Evolutionary conservation across 306 rosid species (phyloP), one percentile per base, ranked within the genome.

Genomic region (Albizia julibrissin): DNA sequence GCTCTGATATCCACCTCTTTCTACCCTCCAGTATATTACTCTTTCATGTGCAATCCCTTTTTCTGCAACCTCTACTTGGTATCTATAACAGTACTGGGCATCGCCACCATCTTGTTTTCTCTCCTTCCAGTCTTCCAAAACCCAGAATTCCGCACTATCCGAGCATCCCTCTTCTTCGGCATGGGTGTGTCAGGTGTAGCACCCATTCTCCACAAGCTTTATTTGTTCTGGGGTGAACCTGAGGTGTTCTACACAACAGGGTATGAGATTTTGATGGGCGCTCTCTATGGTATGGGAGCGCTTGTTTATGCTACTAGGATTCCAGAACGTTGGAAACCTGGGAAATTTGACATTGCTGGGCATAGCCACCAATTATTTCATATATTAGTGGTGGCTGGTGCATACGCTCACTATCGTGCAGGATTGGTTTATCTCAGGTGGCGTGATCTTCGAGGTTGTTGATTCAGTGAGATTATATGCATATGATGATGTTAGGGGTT

Each of bases 241-340:
- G 99, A 91, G 83, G 97, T 90, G 26, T 86, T 92, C 85, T 86
- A 84, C 82, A 96, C 99, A 61, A 93, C 98, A 12, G 92, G 92
- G 29, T 96, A 89, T 66, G 99, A 96, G 91, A 26, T 91, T 80
- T 83, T 96, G 85, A 96, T 93, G 99, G 99, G 99, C 18, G 66
- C 29, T 52, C 78, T 96, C n/a, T 96, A 96, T 62, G 99, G 94
- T 59, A 22, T 91, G 22, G 99, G 99, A 64, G 99, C 99, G 44
- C 72, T 96, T 67, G 89, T 96, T 75, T 96, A 96, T 82, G 99
- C 99, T 75, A 90, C 97, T 0, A 92, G 99, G 87, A 88, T 96
- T 82, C 99, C 99, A 0, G 99, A 96, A 82, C 85, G 99, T 64
- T 96, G 99, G 99, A 92, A 82, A 92, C 99, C 99, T n/a, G 99